phyloP scores from a whole-genome alignment of 768 basidiomycete genomes.

The Boletus sp. region DNA sequence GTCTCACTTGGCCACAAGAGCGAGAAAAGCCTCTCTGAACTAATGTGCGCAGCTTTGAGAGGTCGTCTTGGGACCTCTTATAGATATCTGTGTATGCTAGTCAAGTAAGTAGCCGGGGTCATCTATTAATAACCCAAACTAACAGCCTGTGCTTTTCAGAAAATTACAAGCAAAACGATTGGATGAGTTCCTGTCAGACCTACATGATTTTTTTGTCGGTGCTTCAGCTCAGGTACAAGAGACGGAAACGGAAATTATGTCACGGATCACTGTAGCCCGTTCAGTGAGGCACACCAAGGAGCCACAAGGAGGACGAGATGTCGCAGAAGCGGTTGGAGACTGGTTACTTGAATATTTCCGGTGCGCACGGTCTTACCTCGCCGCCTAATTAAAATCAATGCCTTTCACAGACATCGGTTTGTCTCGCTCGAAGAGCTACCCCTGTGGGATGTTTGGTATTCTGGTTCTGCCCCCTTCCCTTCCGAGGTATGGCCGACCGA shows the following conservation, averaged over 20 bases:
- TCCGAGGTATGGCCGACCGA: conserved; percentile 49
- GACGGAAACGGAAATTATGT: conserved; percentile 34
- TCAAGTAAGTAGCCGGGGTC: conserved; percentile 40
- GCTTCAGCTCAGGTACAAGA: conserved; percentile 33
- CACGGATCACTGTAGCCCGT: conserved; percentile 23
- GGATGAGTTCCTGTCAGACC: conserved; percentile 37
- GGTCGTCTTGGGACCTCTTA: conserved; percentile 44
- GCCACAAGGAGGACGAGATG: conserved; percentile 16
- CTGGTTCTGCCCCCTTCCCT: conserved; percentile 61
- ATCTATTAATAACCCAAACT: conserved; percentile 6
- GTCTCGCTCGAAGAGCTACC: conserved; percentile 47
- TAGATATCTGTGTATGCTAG: conserved; percentile 44
- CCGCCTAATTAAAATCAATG: neutral
- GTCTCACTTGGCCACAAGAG: conserved; percentile 42
- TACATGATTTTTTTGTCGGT: conserved; percentile 39
- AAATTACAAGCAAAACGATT: conserved; percentile 41
- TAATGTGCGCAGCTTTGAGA: conserved; percentile 46
- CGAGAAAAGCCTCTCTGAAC: conserved; percentile 32
- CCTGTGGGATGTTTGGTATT: conserved; percentile 77
- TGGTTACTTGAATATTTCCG: conserved; percentile 53
- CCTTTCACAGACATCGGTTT: conserved; percentile 38
- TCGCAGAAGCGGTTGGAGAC: conserved; percentile 36
- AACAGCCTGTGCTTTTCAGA: conserved; percentile 24
- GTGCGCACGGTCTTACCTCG: conserved; percentile 35
- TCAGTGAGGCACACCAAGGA: conserved; percentile 15